Base-by-base conservation (phyloP, 2,329 filamentous ascomycete genomes). In the Colletotrichum theobromicola region DNA sequence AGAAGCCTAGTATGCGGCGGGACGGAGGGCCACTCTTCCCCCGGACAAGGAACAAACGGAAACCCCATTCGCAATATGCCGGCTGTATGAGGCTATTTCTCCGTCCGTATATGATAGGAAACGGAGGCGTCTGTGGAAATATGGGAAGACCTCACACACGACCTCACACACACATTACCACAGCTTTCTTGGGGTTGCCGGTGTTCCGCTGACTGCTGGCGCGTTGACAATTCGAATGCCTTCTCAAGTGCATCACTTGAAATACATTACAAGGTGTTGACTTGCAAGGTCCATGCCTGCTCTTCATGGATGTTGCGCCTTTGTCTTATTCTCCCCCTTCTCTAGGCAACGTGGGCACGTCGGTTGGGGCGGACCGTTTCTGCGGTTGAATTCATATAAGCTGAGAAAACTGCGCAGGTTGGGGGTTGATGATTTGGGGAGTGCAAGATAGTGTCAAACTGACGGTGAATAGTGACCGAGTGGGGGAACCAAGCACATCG, bases 361-460 rank as follows among this genome's bases (percentile, higher is more conserved):
- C 84, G 84, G 84, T 82, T 83, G 79, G 81, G 77, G 80, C 84
- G 84, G 84, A 83, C 84, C 84, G 84, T 80, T 76, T 78, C 81
- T 81, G 84, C 84, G 82, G 80, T 78, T 69, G 77, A 76, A 70
- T 77, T 74, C 61, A 68, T 37, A 37, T 42, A 76, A 69, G 64
- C 68, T 50, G 70, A 71, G 67, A 70, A 76, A 74, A 50, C 2
- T 50, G 42, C 42, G 61, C 34, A 50, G 32, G 72, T 65, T 67
- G 53, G 72, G 72, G 35, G 57, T 61, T 55, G 37, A 16, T 35
- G 28, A 42, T 62, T 65, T 24, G 77, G 75, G 77, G 70, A 76
- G 71, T 72, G 73, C 55, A 70, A 67, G 42, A 73, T 70, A 61
- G 68, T 64, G 72, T 37, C 58, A 70, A 53, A 65, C 53, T 72